Evolutionary conservation across 1,284 basidiomycete genomes (phyloP).

Genomic region (Clitocybe nebularis): DNA sequence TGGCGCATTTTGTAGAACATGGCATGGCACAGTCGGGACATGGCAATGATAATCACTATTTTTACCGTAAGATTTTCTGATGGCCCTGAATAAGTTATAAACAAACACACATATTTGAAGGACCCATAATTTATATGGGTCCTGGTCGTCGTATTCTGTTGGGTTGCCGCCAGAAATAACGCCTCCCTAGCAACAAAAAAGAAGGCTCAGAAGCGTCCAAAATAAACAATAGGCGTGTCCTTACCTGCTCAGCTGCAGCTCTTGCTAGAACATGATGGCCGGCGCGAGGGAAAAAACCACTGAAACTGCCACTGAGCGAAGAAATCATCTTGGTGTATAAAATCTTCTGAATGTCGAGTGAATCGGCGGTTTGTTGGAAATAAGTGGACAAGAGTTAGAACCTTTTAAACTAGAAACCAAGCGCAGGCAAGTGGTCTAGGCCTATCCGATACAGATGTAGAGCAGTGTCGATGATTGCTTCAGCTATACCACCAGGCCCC

Average conservation of each 20-base stretch:
- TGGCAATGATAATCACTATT: slow-evolving; percentile 66
- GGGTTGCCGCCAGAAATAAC: slow-evolving; percentile 71
- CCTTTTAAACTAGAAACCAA: no score
- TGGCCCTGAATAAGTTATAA: slow-evolving; percentile 6
- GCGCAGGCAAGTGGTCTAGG: no score
- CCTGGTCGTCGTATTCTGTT: slow-evolving; percentile 46
- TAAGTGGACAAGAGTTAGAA: no score
- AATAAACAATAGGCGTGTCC: slow-evolving; percentile 4
- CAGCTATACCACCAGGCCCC: no score
- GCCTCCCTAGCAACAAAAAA: slow-evolving; percentile 40
- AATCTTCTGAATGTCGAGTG: no score
- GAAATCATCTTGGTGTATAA: not conserved
- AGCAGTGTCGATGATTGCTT: no score
- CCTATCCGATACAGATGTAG: no score
- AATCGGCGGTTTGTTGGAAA: no score
- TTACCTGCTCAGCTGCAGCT: slow-evolving; percentile 47
- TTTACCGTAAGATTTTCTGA: slow-evolving; percentile 2
- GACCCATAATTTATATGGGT: slow-evolving; percentile 82
- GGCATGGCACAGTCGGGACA: slow-evolving; percentile 70
- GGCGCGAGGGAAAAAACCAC: not conserved
- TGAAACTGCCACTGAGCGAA: not conserved
- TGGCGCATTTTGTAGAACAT: slow-evolving; percentile 67
- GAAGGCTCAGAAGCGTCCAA: slow-evolving; percentile 2
- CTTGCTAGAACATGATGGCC: slow-evolving; percentile 29
- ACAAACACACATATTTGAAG: slow-evolving; percentile 63